Percentiles rank a stretch among this genome's conserved stretches.
These are phyloP conservation scores for Trichosporon sp. DNA, from an alignment of 1,284 basidiomycete species.

Conservation along the genomic window DNA sequence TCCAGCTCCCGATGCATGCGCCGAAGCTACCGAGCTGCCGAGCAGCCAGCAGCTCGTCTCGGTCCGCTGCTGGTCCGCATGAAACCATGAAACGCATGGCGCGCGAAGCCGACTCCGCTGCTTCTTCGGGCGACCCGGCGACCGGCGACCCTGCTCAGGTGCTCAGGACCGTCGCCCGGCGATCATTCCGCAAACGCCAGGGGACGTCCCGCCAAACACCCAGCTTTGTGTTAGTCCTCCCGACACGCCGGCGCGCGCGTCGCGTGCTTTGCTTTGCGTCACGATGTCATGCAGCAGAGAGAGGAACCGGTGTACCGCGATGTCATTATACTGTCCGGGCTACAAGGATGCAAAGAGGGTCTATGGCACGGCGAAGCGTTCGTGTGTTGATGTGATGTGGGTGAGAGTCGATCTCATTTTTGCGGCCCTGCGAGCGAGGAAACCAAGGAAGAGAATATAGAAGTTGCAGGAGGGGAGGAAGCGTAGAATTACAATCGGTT, in stretches of 20 bases:
- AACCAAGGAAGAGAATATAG: background rate
- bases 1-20: too few relatives aligned
- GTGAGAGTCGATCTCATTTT: background rate
- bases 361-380: background rate
- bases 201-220: background rate
- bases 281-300: background rate
- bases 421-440: background rate
- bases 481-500: background rate
- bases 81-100: too few relatives aligned
- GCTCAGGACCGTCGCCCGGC: background rate
- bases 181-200: background rate
- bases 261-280: too few relatives aligned
- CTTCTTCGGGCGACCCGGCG: too few relatives aligned
- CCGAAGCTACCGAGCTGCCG: too few relatives aligned
- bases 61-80: too few relatives aligned
- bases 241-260: background rate
- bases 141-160: too few relatives aligned
- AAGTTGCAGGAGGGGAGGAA: too few relatives aligned
- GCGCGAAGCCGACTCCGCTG: too few relatives aligned
- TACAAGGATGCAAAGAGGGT: background rate
- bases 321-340: background rate
- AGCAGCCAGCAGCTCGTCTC: too few relatives aligned
- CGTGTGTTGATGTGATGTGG: background rate
- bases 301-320: background rate
- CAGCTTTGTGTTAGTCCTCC: background rate